A percentile compares a stretch with the other conserved stretches of the same genome.
Conservation (phyloP, 179 eudicot genomes). For the Silene vulgaris region DNA sequence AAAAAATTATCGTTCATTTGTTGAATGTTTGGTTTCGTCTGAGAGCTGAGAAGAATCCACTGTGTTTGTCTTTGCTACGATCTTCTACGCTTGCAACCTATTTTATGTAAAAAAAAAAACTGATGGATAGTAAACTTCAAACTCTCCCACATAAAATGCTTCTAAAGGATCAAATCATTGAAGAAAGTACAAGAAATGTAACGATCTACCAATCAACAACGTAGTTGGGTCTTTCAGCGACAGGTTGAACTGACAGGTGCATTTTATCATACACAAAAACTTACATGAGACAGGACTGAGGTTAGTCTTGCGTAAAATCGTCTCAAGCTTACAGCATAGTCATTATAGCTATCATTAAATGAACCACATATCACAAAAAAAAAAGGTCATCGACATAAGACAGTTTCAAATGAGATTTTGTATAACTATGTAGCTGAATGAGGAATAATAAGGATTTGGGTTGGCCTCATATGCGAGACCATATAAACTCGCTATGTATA, state of each 20-base stretch:
- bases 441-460: background rate
- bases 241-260: background rate
- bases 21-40: conserved; percentile 51
- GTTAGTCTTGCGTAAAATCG: background rate
- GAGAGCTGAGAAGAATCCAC: conserved; percentile 68
- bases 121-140: background rate
- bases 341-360: too few species aligned
- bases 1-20: conserved; percentile 18
- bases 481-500: background rate
- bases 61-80: conserved; percentile 56
- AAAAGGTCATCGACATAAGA: too few species aligned
- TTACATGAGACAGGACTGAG: background rate
- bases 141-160: background rate
- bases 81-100: conserved; percentile 74
- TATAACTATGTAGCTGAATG: background rate
- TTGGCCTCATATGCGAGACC: background rate
- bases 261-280: background rate
- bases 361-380: too few species aligned
- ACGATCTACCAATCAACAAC: background rate
- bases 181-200: background rate
- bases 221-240: background rate
- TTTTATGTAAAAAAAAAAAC: conserved; percentile 4
- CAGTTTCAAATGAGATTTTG: too few species aligned
- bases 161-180: background rate
- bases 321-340: too few species aligned